A percentile compares a stretch with the other conserved stretches of the same genome.
phyloP scores from a whole-genome alignment of 768 basidiomycete genomes.

The Amanita rimosa region DNA sequence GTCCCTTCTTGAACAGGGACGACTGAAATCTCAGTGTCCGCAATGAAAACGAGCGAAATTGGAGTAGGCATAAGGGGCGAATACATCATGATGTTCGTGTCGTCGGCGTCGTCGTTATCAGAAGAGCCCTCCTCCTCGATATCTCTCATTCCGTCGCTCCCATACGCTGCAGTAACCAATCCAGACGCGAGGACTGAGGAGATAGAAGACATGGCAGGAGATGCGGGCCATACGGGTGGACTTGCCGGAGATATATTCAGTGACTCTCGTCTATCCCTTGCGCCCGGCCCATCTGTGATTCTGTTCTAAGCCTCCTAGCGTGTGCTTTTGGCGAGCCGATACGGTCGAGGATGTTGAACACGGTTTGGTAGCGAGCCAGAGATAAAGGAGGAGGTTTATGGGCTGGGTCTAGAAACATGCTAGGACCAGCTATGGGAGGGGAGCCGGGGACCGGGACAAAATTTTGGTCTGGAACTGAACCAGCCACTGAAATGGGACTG shows the following conservation, averaged over 20 bases:
- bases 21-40: conserved; percentile 22
- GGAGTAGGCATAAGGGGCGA: conserved; percentile 50
- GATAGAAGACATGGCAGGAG: conserved; percentile 1
- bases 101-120: conserved; percentile 14
- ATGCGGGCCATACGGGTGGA: neutral
- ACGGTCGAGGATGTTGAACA: conserved; percentile 32
- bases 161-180: no score
- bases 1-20: no score
- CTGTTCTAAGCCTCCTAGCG: conserved; percentile 2
- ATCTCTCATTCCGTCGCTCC: conserved; percentile 1
- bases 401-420: neutral
- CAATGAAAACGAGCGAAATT: conserved; percentile 2
- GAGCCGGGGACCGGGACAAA: neutral
- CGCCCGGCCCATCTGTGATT: conserved; percentile 1
- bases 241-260: neutral
- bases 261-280: neutral
- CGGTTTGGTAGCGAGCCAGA: conserved; percentile 16
- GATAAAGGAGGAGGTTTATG: no score
- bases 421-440: neutral
- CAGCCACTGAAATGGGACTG: conserved; percentile 44
- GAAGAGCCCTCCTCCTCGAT: conserved; percentile 4
- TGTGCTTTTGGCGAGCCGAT: conserved; percentile 16
- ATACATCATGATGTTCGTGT: no score
- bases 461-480: conserved; percentile 25
- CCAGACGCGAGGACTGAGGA: no score